Evolutionary conservation across 139 green algal genomes (phyloP), one percentile per base, ranked within the genome.

Genomic region (Chlorella sp.): DNA sequence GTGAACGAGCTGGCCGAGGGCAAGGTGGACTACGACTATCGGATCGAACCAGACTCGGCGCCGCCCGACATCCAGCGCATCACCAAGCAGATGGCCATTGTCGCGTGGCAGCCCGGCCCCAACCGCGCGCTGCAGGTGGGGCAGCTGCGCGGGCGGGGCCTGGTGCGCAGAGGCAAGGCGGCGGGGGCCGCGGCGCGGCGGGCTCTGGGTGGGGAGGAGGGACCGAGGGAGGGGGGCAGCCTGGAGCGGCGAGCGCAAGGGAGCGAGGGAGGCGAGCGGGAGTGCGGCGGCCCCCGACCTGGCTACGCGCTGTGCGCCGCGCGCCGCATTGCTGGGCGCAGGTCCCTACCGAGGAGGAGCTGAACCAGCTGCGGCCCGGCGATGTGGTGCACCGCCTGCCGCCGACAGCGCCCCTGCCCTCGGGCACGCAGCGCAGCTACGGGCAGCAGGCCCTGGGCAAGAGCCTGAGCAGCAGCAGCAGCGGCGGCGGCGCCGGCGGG

Each of bases 81-180:
- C 53, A 88, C 91, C 65, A 94, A 91, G 73, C 85, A 95, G 80
- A 98, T 98, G 94, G 94, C 94, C 40, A 98, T 98, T 70, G 94
- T 98, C 21, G 93, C 92, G 17, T 98, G 94, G 94, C 93, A 97
- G 88, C 91, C 93, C 7, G 94, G 94, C 3, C 91, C 93, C 12
- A 98, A 98, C 79, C 75, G 91, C 9, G 77, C 94, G 3, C 67
- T 97, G 31, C 81, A 93, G 46, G 92, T 98, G 1, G 93, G n/a
- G n/a, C n/a, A n/a, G n/a, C n/a, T n/a, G n/a, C n/a, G n/a, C n/a
- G n/a, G n/a, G n/a, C n/a, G n/a, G n/a, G n/a, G n/a, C n/a, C n/a
- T n/a, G n/a, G n/a, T n/a, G n/a, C n/a, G n/a, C n/a, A n/a, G n/a
- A n/a, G n/a, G n/a, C n/a, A n/a, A n/a, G n/a, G n/a, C n/a, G n/a